Evolutionary conservation across 176 grass and related monocot species (phyloP).

Genomic region (Carex littledalei): DNA sequence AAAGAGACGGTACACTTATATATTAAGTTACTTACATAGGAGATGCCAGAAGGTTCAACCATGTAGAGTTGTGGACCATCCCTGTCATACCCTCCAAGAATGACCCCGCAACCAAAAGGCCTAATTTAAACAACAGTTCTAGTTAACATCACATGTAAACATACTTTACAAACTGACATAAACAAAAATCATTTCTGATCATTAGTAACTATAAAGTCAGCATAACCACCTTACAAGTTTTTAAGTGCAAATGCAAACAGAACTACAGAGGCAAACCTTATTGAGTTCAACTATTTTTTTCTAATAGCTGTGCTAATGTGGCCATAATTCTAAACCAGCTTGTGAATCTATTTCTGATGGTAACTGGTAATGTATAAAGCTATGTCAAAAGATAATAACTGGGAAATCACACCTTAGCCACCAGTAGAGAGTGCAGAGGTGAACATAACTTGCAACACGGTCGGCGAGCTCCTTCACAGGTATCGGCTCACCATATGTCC

Average conservation of each 20-base stretch:
- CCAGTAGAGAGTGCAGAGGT: slow-evolving; percentile 89
- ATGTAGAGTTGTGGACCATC: slow-evolving; percentile 87
- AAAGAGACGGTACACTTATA: slow-evolving; percentile 7
- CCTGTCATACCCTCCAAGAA: slow-evolving; percentile 97
- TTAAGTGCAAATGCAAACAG: background rate
- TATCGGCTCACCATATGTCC: slow-evolving; percentile 75
- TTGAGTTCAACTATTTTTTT: background rate
- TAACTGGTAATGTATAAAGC: background rate
- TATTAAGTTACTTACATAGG: slow-evolving; percentile 43
- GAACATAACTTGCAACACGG: slow-evolving; percentile 76
- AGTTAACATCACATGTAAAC: background rate
- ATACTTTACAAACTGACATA: background rate
- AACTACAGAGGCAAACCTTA: background rate
- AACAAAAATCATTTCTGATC: background rate
- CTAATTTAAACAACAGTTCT: slow-evolving; percentile 26
- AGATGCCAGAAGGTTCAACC: slow-evolving; percentile 64
- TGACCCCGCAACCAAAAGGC: slow-evolving; percentile 70
- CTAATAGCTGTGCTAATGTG: background rate
- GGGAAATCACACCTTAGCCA: slow-evolving; percentile 54
- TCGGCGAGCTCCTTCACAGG: slow-evolving; percentile 80
- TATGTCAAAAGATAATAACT: slow-evolving; percentile 2
- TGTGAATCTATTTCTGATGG: background rate
- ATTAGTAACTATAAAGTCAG: background rate
- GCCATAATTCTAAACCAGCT: background rate
- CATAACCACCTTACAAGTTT: background rate